phyloP scores from a whole-genome alignment of 176 grass and related monocot genomes.

The Hyparrhenia diplandra region DNA sequence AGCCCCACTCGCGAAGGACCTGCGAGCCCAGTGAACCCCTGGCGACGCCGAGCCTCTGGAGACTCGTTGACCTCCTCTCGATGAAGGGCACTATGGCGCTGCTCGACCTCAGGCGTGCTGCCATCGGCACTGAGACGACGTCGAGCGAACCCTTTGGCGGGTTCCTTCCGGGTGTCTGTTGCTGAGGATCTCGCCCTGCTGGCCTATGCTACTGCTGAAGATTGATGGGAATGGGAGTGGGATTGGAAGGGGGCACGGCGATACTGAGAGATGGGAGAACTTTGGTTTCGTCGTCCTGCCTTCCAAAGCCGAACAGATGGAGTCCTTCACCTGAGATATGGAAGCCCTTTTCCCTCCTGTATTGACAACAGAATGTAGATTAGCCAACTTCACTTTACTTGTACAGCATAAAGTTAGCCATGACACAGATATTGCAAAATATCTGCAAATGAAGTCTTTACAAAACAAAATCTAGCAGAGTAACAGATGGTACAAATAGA shows the following conservation, averaged over 20 bases:
- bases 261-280: slow-evolving; percentile 65
- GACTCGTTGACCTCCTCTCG: slow-evolving; percentile 50
- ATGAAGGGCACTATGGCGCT: slow-evolving; percentile 56
- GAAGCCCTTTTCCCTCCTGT: slow-evolving; percentile 57
- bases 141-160: slow-evolving; percentile 54
- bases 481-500: not conserved
- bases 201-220: slow-evolving; percentile 51
- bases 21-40: slow-evolving; percentile 52
- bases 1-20: slow-evolving; percentile 70
- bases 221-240: slow-evolving; percentile 86
- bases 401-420: not conserved
- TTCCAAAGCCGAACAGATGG: slow-evolving; percentile 29
- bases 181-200: slow-evolving; percentile 52
- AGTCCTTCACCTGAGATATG: slow-evolving; percentile 62
- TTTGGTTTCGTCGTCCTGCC: slow-evolving; percentile 36
- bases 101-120: slow-evolving; percentile 68
- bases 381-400: not conserved
- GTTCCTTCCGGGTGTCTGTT: slow-evolving; percentile 16
- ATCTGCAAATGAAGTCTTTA: not conserved
- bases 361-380: not conserved
- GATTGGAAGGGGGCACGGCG: slow-evolving; percentile 62
- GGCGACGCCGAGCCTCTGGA: slow-evolving; percentile 49
- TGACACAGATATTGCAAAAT: not conserved
- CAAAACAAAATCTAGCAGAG: not conserved
- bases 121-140: slow-evolving; percentile 64